Base-by-base conservation (phyloP, 306 rosid genomes). In the Senna siamea region DNA sequence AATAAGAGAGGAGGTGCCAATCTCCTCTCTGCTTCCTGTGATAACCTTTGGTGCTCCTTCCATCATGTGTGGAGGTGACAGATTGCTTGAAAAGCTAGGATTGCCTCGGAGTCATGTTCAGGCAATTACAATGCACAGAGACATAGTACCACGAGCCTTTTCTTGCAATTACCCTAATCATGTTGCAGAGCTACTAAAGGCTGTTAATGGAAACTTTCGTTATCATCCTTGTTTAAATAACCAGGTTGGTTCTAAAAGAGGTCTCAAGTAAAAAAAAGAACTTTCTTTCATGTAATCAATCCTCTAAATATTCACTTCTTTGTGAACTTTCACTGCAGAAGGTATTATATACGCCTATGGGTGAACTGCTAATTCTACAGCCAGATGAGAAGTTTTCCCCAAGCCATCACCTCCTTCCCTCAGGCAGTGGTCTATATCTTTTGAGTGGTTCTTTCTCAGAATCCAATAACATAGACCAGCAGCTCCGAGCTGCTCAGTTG, bases 141-240 rank as follows among this genome's bases (percentile, higher is more conserved):
- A 94, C 85, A 94, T 94, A 6, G 97, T 94, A 5, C 97, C 99
- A 0, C 87, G 99, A 62, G 99, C 96, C 9, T 94, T 94, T 80
- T 92, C 99, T 41, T 94, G 97, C 90, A 85, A 89, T 69, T 94
- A 92, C 69, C 99, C 99, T 12, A 80, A 83, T 53, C 99, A 88
- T 22, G 89, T 94, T 0, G 93, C 97, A 0, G 89, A 90, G 73
- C 80, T 94, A 58, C 93, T 94, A 44, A 94, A 94, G 82, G 96
- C 99, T 55, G 72, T 94, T 54, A 94, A 86, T 76, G 81, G 90
- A 70, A 94, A 80, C 78, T 94, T 94, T 64, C 87, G 99, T 40
- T 83, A 85, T 69, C 99, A 87, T 78, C 99, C 96, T 48, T 94
- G 99, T 81, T 89, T 94, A 69, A 86, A 80, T 38, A 87, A 80